These are phyloP conservation scores for Pythium folliculosum DNA, from an alignment of 352 stramenopile species.

Conservation along the genomic window DNA sequence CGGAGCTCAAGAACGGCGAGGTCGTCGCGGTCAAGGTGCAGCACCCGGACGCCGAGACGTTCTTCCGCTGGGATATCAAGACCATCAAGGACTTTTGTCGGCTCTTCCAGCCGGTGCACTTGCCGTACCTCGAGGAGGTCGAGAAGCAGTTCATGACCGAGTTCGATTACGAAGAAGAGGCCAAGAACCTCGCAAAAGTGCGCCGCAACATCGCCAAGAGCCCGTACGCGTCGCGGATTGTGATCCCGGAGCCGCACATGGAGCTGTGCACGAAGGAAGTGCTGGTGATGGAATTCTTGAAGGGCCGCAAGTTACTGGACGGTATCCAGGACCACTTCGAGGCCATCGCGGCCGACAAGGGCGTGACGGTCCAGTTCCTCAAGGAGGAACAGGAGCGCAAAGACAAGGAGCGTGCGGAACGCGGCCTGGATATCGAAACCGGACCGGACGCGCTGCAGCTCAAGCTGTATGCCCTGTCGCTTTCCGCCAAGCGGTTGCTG, in stretches of 20 bases:
- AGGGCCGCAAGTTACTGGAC: constrained; percentile 83
- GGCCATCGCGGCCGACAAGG: constrained; percentile 80
- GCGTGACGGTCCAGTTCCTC: constrained; percentile 86
- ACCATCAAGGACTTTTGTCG: constrained; percentile 96
- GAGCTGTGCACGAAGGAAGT: constrained; percentile 93
- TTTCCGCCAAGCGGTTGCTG: constrained; percentile 44
- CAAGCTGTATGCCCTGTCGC: constrained; percentile 48
- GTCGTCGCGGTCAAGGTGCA: constrained; percentile 92
- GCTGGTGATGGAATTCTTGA: constrained; percentile 95
- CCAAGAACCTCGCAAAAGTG: constrained; percentile 88
- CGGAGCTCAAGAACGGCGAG: constrained; percentile 63
- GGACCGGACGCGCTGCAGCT: constrained; percentile 65
- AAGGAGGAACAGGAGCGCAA: constrained; percentile 73
- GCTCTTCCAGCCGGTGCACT: constrained; percentile 94
- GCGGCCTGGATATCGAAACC: constrained; percentile 72
- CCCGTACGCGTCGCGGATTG: constrained; percentile 66
- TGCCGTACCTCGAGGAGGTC: constrained; percentile 93
- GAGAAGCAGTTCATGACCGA: constrained; percentile 98
- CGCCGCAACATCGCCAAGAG: constrained; percentile 88
- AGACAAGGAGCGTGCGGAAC: constrained; percentile 60
- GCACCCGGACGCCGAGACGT: constrained; percentile 92
- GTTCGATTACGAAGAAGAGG: constrained; percentile 96
- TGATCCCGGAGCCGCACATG: constrained; percentile 85
- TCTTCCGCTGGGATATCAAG: constrained; percentile 95
- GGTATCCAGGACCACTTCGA: constrained; percentile 92